A percentile compares a stretch with the other conserved stretches of the same genome.
Evolutionary conservation across 202 grass and related monocot species (phyloP).

Genomic region (Elaeis oleifera): DNA sequence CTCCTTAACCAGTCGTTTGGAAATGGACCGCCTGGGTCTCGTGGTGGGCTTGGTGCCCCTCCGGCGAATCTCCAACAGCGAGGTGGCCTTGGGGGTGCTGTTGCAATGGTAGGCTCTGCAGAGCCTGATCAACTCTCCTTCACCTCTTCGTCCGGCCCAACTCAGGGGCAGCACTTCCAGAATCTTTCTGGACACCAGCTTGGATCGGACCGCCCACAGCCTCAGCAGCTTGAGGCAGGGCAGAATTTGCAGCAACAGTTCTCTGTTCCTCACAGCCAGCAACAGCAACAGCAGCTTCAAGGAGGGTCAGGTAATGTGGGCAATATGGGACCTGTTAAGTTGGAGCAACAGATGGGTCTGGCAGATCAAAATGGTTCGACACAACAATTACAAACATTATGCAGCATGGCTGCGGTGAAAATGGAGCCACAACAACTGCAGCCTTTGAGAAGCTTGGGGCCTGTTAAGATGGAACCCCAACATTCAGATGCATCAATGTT

Average conservation of each 20-base stretch:
- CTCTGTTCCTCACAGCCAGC: conserved; percentile 45
- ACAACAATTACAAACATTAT: conserved; percentile 34
- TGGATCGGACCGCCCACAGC: conserved; percentile 30
- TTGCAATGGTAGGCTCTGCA: conserved; percentile 37
- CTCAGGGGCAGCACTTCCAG: conserved; percentile 37
- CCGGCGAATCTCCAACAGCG: conserved; percentile 33
- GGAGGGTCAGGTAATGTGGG: conserved; percentile 58
- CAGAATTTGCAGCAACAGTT: conserved; percentile 45
- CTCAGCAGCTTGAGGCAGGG: conserved; percentile 37
- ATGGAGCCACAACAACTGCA: conserved; percentile 68
- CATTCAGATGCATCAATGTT: conserved; percentile 48
- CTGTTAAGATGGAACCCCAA: conserved; percentile 55
- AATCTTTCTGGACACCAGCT: conserved; percentile 53
- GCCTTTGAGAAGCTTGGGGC: conserved; percentile 39
- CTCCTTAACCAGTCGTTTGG: conserved; percentile 55
- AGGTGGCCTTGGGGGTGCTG: conserved; percentile 36
- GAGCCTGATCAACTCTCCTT: conserved; percentile 49
- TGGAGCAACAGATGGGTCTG: conserved; percentile 60
- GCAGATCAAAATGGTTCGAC: conserved; percentile 45
- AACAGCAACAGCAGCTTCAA: conserved; percentile 37
- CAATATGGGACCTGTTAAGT: conserved; percentile 45
- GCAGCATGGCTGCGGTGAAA: conserved; percentile 47
- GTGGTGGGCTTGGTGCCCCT: conserved; percentile 24
- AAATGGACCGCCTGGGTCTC: conserved; percentile 34
- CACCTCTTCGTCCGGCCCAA: conserved; percentile 22